Evolutionary conservation across 345 rosid genomes (phyloP).

Genomic region (Psidium guajava): DNA sequence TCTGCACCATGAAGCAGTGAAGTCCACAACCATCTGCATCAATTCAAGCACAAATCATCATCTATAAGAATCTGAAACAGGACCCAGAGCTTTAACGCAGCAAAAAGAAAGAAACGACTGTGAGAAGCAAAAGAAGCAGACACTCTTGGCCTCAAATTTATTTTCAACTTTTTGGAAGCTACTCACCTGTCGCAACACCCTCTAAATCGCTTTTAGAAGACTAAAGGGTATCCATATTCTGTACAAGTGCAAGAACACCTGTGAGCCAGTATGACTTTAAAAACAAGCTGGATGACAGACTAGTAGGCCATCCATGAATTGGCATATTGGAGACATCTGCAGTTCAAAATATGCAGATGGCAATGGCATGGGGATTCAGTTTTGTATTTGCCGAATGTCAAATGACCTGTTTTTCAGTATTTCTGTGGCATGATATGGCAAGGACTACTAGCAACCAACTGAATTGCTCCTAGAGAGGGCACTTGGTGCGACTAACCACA

Average conservation of each 20-base stretch:
- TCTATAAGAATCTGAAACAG: background rate
- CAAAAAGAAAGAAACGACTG: background rate
- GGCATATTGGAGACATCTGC: background rate
- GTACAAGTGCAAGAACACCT: background rate
- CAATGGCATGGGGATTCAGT: background rate
- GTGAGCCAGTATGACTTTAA: background rate
- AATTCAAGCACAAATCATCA: background rate
- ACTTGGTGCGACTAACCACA: background rate
- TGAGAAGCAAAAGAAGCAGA: background rate
- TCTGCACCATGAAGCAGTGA: conserved; percentile 5
- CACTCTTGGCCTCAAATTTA: background rate
- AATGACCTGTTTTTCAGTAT: background rate
- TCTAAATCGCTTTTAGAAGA: background rate
- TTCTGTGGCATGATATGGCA: background rate
- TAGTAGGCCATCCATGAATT: background rate
- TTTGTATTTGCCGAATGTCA: background rate
- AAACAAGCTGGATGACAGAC: background rate
- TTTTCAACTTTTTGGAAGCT: background rate
- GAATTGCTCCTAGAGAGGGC: background rate
- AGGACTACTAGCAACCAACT: background rate
- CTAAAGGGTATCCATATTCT: background rate
- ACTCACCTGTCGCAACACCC: background rate
- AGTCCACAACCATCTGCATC: background rate
- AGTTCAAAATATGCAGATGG: background rate
- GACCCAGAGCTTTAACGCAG: background rate